Base-by-base conservation (phyloP, 1,284 basidiomycete genomes). In the Sporisorium iseilematis-ciliati region DNA sequence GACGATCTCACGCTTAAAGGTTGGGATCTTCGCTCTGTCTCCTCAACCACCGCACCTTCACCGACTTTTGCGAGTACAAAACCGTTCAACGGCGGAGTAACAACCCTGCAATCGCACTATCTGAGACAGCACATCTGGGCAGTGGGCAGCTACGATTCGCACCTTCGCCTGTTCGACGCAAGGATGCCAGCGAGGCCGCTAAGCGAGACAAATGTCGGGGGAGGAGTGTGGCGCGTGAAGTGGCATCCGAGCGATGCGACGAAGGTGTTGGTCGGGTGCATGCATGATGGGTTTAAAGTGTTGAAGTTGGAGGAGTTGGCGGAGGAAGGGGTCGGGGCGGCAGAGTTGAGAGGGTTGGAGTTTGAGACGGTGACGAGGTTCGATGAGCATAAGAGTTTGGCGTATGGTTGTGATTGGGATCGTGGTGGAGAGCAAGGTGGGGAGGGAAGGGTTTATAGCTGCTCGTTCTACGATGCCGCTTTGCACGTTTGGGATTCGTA, bases 351-450 rank as follows among this genome's bases (percentile, higher is more conserved):
- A 18, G 79, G 60, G 35, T 77, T 43, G 67, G 66, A 50, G 58
- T 62, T 70, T 54, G 56, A 62, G 52, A 79, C 65, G 67, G 77
- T 88, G 2, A 89, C 88, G 65, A 88, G 90, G 16, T 95, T 94
- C 79, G 91, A 94, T 70, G 88, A 87, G 67, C 96, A 98, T 75
- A 85, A 89, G 63, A 94, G 92, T 12, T 87, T 99, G 66, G 96
- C 94, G 7, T 99, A 99, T 83, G 97, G 97, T 0, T 93, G 89
- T 7, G 96, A 99, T 85, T 99, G 97, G 96, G 91, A 90, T n/a
- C 77, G 81, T n/a, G 87, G 83, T 7, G 11, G 18, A 25, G 77
- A 71, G 10, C 63, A 71, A 1, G 82, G 56, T 7, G 83, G 75
- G 26, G 84, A 75, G 1, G 86, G 70, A 4, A 75, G 92, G 33